A percentile compares a stretch with the other conserved stretches of the same genome.
These are phyloP conservation scores for Kwoniella sp. DNA, from an alignment of 768 basidiomycete species.

Conservation along the genomic window DNA sequence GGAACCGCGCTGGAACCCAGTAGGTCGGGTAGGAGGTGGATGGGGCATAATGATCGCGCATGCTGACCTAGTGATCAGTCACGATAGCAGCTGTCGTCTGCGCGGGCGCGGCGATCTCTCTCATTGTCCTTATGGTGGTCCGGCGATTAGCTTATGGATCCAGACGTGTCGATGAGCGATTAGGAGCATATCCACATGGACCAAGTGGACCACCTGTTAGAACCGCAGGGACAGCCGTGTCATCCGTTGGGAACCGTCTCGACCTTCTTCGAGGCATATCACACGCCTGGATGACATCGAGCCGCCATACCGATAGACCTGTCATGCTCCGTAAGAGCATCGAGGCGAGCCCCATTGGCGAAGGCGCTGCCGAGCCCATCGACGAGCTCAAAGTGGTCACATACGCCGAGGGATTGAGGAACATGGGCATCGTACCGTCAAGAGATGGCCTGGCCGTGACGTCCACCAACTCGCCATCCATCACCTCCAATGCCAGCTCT, in stretches of 20 bases:
- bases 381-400: constrained; percentile 20
- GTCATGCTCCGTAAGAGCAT: constrained; percentile 9
- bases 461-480: not conserved
- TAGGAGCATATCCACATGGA: too few species aligned
- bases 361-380: not conserved
- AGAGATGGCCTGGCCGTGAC: not conserved
- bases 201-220: not conserved
- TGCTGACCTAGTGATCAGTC: constrained; percentile 2
- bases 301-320: not conserved
- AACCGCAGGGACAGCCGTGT: too few species aligned
- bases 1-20: constrained; percentile 10
- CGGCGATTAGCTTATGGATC: not conserved
- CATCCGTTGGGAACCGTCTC: too few species aligned
- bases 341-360: constrained; percentile 1
- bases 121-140: not conserved
- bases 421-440: constrained; percentile 6
- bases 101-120: constrained; percentile 5
- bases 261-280: not conserved
- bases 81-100: constrained; percentile 16
- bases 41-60: not conserved
- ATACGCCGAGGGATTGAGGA: constrained; percentile 24
- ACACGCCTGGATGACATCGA: not conserved
- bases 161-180: too few species aligned
- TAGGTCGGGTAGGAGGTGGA: not conserved
- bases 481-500: not conserved